Evolutionary conservation across 1,139 yeast species (phyloP), one percentile per base, ranked within the genome.

Genomic region (Debaryomyces sp.): DNA sequence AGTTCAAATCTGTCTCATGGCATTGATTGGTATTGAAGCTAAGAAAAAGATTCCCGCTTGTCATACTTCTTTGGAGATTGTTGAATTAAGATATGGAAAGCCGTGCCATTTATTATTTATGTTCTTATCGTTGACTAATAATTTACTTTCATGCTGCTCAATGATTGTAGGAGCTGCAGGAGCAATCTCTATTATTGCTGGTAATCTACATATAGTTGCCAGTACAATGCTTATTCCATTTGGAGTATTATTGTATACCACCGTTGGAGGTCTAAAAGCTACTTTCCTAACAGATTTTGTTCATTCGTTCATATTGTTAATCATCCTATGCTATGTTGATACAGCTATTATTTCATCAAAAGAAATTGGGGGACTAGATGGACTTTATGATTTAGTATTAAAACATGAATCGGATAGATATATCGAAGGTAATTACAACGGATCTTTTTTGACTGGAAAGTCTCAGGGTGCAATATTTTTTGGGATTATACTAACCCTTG

Each of bases 261-360:
- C 68, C n/a, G 66, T 70, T 48, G 77, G 77, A 22, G 78, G 78
- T 2, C 62, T 73, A 48, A 71, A 69, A 50, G 72, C 77, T 12
- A 73, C 78, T 2, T 73, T 72, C 48, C 63, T 70, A 41, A 70
- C 75, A 21, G 75, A 70, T 51, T 70, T 59, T 50, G 66, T 66
- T 6, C 75, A 70, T 45, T 58, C 75, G n/a, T 59, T 71, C 51
- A 55, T 74, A 47, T 55, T 71, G 49, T 50, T 73, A 49, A 57
- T 71, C 43, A 52, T 72, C 44, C 50, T 70, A 45, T 51, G 70
- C 50, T 60, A 61, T 51, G 49, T 70, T 12, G 56, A 58, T 37
- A 67, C 74, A 2, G 56, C 71, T 0, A 63, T 67, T 8, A 50
- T 69, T 15, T 35, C 60, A 2, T 59, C 67, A 7, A 61, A 60